These are phyloP conservation scores for Diplodia corticola DNA, from an alignment of 2,329 filamentous ascomycete genomes.

Conservation along the genomic window DNA sequence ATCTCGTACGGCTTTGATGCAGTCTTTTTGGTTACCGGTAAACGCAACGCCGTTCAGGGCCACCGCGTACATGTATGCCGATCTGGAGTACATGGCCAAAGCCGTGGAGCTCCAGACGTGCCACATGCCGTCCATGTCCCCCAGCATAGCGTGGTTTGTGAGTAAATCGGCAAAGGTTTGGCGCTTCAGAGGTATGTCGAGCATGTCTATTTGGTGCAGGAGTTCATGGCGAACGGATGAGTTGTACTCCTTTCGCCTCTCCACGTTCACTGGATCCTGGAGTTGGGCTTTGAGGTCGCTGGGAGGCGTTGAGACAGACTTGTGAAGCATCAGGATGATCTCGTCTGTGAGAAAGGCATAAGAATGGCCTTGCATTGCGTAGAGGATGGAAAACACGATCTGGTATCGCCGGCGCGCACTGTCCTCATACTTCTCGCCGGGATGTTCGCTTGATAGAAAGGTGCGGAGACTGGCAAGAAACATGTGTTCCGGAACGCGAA, in stretches of 20 bases:
- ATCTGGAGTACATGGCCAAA: conserved; percentile 51
- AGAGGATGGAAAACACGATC: conserved; percentile 32
- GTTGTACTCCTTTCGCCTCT: neutral
- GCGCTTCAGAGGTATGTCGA: conserved; percentile 33
- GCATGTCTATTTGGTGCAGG: conserved; percentile 24
- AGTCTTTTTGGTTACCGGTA: conserved; percentile 47
- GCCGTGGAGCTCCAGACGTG: conserved; percentile 59
- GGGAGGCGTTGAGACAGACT: conserved; percentile 24
- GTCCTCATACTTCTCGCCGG: neutral
- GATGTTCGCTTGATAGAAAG: neutral
- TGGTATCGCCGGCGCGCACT: neutral
- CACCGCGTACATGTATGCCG: conserved; percentile 56
- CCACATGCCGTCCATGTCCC: conserved; percentile 61
- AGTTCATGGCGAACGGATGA: neutral
- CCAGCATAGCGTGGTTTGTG: conserved; percentile 46
- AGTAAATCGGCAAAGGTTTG: conserved; percentile 35
- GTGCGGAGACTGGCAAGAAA: conserved; percentile 4
- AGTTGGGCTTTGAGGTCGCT: neutral
- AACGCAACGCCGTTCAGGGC: conserved; percentile 54
- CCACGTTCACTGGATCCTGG: neutral
- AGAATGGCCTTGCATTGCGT: conserved; percentile 35
- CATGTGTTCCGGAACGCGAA: conserved; percentile 10
- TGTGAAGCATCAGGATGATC: conserved; percentile 49
- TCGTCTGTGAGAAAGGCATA: conserved; percentile 46
- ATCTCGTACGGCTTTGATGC: conserved; percentile 52